A percentile compares a stretch with the other conserved stretches of the same genome.
phyloP scores from a whole-genome alignment of 176 grass and related monocot species.

The Luzula sylvatica region DNA sequence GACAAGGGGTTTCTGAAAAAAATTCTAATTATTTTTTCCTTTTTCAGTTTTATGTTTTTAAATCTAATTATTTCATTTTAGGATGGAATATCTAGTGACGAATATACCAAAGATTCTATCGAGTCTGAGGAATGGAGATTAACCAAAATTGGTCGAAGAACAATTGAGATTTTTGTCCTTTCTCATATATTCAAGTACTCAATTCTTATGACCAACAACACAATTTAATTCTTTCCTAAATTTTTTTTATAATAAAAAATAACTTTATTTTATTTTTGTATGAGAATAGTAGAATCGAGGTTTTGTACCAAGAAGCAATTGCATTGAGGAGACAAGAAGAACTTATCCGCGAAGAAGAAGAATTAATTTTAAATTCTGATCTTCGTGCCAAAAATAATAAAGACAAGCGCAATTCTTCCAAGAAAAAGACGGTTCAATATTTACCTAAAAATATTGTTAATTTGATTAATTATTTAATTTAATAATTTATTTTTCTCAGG shows the following conservation, averaged over 20 bases:
- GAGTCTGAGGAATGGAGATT: conserved; percentile 80
- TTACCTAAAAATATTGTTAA: too few relatives aligned
- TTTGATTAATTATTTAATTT: neutral
- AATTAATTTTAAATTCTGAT: conserved; percentile 71
- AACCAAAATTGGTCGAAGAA: conserved; percentile 78
- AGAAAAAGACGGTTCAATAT: conserved; percentile 92
- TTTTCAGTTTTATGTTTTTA: too few relatives aligned
- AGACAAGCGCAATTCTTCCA: conserved; percentile 73
- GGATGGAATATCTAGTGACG: conserved; percentile 72
- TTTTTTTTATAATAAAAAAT: too few relatives aligned
- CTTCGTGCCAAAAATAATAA: conserved; percentile 67
- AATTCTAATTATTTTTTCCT: too few relatives aligned
- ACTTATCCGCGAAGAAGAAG: conserved; percentile 93
- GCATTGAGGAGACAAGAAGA: conserved; percentile 93
- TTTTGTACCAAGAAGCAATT: conserved; percentile 79
- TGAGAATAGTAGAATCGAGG: conserved; percentile 73
- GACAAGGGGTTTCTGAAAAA: too few relatives aligned
- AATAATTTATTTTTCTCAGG: neutral
- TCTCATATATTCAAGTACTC: conserved; percentile 83
- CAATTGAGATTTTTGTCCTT: conserved; percentile 84
- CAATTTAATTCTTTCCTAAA: too few relatives aligned
- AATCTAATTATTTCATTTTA: too few relatives aligned
- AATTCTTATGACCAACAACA: too few relatives aligned
- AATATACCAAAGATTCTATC: conserved; percentile 78
- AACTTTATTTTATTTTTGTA: conserved; percentile 12